phyloP scores from a whole-genome alignment of 208 protist genomes.

The Leishmania braziliensis region DNA sequence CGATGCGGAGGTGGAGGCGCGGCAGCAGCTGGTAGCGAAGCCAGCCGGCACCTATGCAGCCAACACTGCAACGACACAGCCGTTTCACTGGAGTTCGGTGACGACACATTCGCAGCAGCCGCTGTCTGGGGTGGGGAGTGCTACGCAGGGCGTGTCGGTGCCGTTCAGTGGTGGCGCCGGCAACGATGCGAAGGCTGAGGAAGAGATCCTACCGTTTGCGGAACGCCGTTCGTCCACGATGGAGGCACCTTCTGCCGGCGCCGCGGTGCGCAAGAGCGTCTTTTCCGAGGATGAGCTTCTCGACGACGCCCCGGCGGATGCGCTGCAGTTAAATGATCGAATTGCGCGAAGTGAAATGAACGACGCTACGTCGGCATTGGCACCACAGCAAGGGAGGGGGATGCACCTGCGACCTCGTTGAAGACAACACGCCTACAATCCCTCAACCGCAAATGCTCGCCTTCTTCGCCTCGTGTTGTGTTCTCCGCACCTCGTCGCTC shows the following conservation, averaged over 20 bases:
- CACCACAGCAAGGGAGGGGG: conserved; percentile 7
- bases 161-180: neutral
- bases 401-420: neutral
- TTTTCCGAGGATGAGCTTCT: conserved; percentile 14
- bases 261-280: neutral
- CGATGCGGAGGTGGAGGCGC: conserved; percentile 38
- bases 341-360: conserved; percentile 12
- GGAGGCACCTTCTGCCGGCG: neutral
- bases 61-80: neutral
- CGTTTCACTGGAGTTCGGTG: neutral
- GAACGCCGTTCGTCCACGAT: neutral
- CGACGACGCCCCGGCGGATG: neutral
- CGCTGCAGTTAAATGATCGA: neutral
- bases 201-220: neutral
- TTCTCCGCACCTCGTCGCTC: neutral
- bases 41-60: neutral
- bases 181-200: neutral
- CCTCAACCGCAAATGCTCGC: neutral
- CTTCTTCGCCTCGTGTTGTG: neutral
- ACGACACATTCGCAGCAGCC: neutral
- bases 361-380: conserved; percentile 14
- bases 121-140: neutral
- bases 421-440: neutral
- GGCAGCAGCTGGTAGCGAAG: conserved; percentile 1
- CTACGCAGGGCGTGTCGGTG: neutral